Base-by-base conservation (phyloP, 306 rosid genomes). In the Begonia masoniana region DNA sequence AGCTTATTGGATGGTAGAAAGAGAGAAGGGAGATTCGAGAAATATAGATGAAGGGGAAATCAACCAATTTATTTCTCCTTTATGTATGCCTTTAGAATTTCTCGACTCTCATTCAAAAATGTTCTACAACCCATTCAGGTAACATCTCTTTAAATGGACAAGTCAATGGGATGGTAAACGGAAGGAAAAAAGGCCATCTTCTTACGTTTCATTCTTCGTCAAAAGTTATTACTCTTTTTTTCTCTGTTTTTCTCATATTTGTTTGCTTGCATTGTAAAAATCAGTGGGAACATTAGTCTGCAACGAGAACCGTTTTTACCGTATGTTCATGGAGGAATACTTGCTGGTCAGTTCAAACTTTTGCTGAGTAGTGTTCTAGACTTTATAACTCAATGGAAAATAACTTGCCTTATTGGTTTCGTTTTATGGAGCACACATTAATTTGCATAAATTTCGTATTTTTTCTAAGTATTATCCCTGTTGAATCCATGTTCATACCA, bases 81-180 rank as follows among this genome's bases (percentile, higher is more conserved):
- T 83, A 64, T 81, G 92, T 68, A 70, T 91, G 73, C 71, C 84
- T 52, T 65, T 91, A 58, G 78, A 81, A 69, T 85, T 82, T 78
- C 77, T 91, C 8, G 83, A 76, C 53, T 66, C 69, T 9, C 42
- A 71, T 65, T 63, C 74, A 56, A 81, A 78, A 68, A 79, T 91
- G 86, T 85, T 81, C 71, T 78, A 78, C 76, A 91, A 86, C 63
- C 96, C 96, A 47, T 83, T 91, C 96, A 85, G 96, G 96, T 86
- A 71, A 54, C 58, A 24, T 48, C 57, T 60, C 45, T 56, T 73
- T 48, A 60, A 56, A 55, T 36, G 55, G 52, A 52, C 48, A 56
- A 67, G 52, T 50, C 13, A 11, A 9, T 23, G 47, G 49, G 45
- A 23, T 48, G 52, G 36, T 41, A 59, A 42, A 56, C 15, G 35